A percentile compares a stretch with the other conserved stretches of the same genome.
Evolutionary conservation across 805 yeast species (phyloP).

Genomic region (Candida tallmaniae): DNA sequence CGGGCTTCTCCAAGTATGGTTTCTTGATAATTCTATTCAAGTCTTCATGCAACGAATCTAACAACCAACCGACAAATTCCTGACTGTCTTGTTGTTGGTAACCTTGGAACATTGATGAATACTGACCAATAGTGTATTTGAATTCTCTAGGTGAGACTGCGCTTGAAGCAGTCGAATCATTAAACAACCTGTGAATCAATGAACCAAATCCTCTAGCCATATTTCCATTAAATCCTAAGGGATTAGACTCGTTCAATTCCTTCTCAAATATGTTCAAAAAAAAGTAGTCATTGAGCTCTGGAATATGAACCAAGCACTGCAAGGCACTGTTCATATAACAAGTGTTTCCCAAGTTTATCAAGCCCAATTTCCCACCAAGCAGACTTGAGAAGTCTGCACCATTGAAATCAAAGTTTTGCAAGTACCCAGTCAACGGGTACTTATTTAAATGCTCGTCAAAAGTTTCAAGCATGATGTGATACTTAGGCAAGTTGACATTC

Average conservation of each 20-base stretch:
- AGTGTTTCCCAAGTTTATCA: constrained; percentile 75
- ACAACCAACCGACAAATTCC: constrained; percentile 80
- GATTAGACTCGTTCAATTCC: constrained; percentile 74
- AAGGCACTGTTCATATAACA: constrained; percentile 95
- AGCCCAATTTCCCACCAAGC: constrained; percentile 58
- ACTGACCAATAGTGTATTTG: constrained; percentile 73
- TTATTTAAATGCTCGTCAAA: constrained; percentile 13
- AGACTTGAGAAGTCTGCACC: constrained; percentile 8
- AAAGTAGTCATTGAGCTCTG: constrained; percentile 77
- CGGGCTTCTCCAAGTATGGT: constrained; percentile 89
- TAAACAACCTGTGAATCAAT: constrained; percentile 57
- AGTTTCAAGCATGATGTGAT: constrained; percentile 16
- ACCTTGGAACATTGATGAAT: constrained; percentile 73
- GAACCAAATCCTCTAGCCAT: constrained; percentile 74
- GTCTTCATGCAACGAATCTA: constrained; percentile 91
- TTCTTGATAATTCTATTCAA: constrained; percentile 76
- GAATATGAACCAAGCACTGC: constrained; percentile 83
- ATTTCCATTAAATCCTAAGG: constrained; percentile 80
- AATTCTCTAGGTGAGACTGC: constrained; percentile 66
- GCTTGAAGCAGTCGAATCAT: constrained; percentile 14
- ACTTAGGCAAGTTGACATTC: constrained; percentile 20
- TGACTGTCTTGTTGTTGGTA: constrained; percentile 91
- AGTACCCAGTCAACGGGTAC: constrained; percentile 22
- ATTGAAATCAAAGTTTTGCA: constrained; percentile 12
- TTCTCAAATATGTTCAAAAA: constrained; percentile 50